These are phyloP conservation scores for Ricinus communis DNA, from an alignment of 345 rosid genomes.

Conservation along the genomic window DNA sequence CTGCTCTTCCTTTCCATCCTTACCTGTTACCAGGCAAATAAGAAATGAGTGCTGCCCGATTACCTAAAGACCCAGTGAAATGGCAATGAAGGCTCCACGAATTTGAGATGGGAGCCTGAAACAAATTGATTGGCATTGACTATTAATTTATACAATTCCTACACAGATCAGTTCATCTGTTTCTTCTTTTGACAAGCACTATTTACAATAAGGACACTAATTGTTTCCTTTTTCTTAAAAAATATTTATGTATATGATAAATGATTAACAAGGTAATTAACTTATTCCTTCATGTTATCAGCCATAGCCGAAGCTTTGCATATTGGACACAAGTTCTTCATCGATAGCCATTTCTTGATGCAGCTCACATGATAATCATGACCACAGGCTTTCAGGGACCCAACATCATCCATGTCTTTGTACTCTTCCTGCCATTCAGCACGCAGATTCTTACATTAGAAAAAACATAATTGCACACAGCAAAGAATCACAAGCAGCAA, in stretches of 20 bases:
- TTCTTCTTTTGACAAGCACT: slow-evolving; percentile 11
- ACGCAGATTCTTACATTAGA: neutral
- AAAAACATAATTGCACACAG: neutral
- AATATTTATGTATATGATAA: neutral
- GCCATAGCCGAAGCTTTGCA: slow-evolving; percentile 67
- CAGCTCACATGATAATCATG: slow-evolving; percentile 77
- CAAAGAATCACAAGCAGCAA: neutral
- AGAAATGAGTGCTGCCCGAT: no score
- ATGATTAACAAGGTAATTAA: neutral
- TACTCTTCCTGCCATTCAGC: slow-evolving; percentile 64
- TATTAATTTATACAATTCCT: slow-evolving; percentile 30
- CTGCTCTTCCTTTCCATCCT: no score
- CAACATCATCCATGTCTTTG: slow-evolving; percentile 56
- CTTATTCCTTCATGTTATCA: slow-evolving; percentile 34
- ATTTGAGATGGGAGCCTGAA: slow-evolving; percentile 31
- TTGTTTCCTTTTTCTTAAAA: neutral
- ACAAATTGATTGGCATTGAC: slow-evolving; percentile 25
- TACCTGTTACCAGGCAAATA: no score
- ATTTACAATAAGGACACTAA: slow-evolving; percentile 23
- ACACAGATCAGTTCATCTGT: slow-evolving; percentile 14
- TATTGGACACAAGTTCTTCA: slow-evolving; percentile 85
- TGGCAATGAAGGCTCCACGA: slow-evolving; percentile 12
- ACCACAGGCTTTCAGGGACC: slow-evolving; percentile 53
- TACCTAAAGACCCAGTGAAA: no score
- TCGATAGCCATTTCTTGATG: slow-evolving; percentile 78